Percentiles rank a stretch among this genome's conserved stretches.
These are phyloP conservation scores for Trypanosoma congolense DNA, from an alignment of 208 protist species.

Conservation along the genomic window DNA sequence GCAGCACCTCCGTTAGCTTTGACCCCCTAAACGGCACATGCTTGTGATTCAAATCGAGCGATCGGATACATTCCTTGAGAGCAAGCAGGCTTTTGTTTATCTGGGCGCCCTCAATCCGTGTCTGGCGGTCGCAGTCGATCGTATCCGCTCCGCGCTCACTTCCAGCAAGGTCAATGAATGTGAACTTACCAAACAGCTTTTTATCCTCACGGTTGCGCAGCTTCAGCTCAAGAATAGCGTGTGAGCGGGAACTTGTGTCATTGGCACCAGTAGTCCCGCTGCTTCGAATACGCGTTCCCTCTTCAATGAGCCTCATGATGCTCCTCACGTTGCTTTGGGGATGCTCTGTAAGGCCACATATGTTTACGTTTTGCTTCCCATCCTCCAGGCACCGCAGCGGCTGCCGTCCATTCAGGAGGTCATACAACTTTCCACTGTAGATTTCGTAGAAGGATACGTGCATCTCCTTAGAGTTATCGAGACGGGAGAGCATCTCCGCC, in stretches of 20 bases:
- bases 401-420: constrained; percentile 83
- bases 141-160: constrained; percentile 95
- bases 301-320: constrained; percentile 73
- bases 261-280: constrained; percentile 89
- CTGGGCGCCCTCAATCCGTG: constrained; percentile 86
- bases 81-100: constrained; percentile 95
- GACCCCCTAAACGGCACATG: constrained; percentile 95
- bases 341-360: constrained; percentile 89
- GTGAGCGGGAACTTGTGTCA: constrained; percentile 80
- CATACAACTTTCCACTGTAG: constrained; percentile 90
- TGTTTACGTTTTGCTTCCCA: constrained; percentile 80
- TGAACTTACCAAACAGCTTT: constrained; percentile 66
- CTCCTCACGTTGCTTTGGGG: constrained; percentile 41
- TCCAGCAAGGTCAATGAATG: constrained; percentile 98
- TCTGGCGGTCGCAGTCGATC: constrained; percentile 81
- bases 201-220: constrained; percentile 36
- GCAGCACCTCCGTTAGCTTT: constrained; percentile 94
- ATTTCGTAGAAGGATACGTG: constrained; percentile 90
- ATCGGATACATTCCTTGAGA: constrained; percentile 94
- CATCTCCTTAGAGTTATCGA: constrained; percentile 44
- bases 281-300: constrained; percentile 74
- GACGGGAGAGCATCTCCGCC: constrained; percentile 69
- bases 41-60: constrained; percentile 81
- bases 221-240: constrained; percentile 79
- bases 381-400: constrained; percentile 89